phyloP scores from a whole-genome alignment of 2,329 filamentous ascomycete genomes.

The Ilyonectria mors-panacis region DNA sequence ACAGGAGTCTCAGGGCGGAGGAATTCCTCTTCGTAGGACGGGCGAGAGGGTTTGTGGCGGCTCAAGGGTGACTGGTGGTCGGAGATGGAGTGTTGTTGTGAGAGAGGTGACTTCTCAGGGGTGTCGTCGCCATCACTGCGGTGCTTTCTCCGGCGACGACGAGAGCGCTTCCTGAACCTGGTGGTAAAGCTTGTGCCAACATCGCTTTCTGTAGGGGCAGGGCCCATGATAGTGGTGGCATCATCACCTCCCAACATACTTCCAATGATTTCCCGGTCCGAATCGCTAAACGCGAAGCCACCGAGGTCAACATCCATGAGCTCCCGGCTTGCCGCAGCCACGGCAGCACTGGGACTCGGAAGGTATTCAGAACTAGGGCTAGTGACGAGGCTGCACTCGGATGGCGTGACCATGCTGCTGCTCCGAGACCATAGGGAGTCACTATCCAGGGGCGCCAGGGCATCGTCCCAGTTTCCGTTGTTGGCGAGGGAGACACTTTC shows the following conservation, averaged over 20 bases:
- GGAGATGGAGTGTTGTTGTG: slow-evolving; percentile 36
- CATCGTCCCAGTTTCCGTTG: slow-evolving; percentile 84
- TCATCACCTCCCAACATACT: slow-evolving; percentile 43
- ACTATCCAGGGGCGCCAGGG: slow-evolving; percentile 76
- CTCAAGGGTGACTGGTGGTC: slow-evolving; percentile 41
- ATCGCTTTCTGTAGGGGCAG: slow-evolving; percentile 29
- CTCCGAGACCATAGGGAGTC: slow-evolving; percentile 57
- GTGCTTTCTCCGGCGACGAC: slow-evolving; percentile 57
- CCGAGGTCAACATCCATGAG: slow-evolving; percentile 59
- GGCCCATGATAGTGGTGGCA: slow-evolving; percentile 12
- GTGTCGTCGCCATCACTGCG: slow-evolving; percentile 48
- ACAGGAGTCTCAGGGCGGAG: slow-evolving; percentile 48
- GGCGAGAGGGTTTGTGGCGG: slow-evolving; percentile 45
- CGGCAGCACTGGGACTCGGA: slow-evolving; percentile 67
- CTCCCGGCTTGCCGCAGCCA: slow-evolving; percentile 67
- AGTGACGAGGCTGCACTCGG: slow-evolving; percentile 53
- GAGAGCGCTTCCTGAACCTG: slow-evolving; percentile 62
- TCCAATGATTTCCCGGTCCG: slow-evolving; percentile 51
- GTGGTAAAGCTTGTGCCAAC: slow-evolving; percentile 59
- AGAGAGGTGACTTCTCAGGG: slow-evolving; percentile 36
- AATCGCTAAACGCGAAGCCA: slow-evolving; percentile 55
- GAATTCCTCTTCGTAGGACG: slow-evolving; percentile 46
- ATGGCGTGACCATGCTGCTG: slow-evolving; percentile 48
- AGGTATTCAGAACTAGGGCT: slow-evolving; percentile 56
- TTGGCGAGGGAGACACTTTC: slow-evolving; percentile 79